These are phyloP conservation scores for Verticillium longisporum DNA, from an alignment of 2,329 filamentous ascomycete species.

Conservation along the genomic window DNA sequence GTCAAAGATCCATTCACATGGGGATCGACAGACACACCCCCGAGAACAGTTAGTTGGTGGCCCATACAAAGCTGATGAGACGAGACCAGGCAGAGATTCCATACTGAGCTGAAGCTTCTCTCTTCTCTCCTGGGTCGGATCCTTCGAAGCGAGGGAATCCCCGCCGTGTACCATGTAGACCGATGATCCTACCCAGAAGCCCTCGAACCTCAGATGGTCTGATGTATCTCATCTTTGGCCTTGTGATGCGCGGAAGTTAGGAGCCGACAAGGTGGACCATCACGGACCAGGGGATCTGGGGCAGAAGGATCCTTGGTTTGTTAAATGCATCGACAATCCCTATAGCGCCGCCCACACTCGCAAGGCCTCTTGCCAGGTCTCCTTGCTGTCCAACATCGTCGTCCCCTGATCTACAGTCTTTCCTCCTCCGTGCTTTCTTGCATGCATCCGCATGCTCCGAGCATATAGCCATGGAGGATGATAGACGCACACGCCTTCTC, in stretches of 20 bases:
- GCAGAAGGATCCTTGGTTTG: neutral
- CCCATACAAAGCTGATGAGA: neutral
- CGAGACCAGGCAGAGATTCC: neutral
- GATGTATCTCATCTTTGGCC: neutral
- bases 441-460: neutral
- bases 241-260: neutral
- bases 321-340: neutral
- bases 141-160: neutral
- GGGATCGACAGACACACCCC: neutral
- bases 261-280: neutral
- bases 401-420: neutral
- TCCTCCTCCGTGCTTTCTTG: neutral
- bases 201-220: neutral
- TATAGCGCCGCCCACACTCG: neutral
- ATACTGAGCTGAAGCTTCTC: neutral
- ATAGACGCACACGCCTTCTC: constrained; percentile 20
- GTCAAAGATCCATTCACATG: neutral
- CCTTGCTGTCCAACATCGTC: neutral
- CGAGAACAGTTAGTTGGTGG: neutral
- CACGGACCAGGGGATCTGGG: neutral
- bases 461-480: constrained; percentile 6
- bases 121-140: neutral
- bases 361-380: neutral
- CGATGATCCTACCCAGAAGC: neutral
- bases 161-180: neutral